Conservation (phyloP, 192 early-diverging fungal genomes). For the Diversispora epigaea region DNA sequence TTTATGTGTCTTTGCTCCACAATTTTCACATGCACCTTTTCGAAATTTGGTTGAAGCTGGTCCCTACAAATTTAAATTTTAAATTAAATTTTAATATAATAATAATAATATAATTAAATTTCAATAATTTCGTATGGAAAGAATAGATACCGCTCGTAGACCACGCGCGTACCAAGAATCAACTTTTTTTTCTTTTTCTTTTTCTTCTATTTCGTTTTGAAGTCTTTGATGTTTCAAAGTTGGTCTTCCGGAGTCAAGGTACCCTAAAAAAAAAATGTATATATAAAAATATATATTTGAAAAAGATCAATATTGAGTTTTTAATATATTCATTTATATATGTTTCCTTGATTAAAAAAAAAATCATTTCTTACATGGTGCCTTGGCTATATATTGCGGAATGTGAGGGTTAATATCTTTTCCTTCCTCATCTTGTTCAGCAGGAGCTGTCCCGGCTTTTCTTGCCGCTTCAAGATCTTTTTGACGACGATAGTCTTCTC, state of each 20-base stretch:
- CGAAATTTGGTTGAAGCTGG: conserved; percentile 87
- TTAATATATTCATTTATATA: conserved; percentile 2
- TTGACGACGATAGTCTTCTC: conserved; percentile 93
- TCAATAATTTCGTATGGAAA: too few relatives aligned
- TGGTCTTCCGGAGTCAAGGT: conserved; percentile 74
- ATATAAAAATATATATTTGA: too few relatives aligned
- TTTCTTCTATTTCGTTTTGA: conserved; percentile 30
- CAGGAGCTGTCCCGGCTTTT: conserved; percentile 88
- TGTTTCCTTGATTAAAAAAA: conserved; percentile 50
- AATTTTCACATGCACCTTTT: conserved; percentile 97
- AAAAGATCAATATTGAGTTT: not conserved
- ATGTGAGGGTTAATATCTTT: conserved; percentile 98
- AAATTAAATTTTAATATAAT: too few relatives aligned
- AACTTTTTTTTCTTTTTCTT: conserved; percentile 38
- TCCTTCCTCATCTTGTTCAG: conserved; percentile 83
- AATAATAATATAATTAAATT: too few relatives aligned
- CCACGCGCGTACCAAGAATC: conserved; percentile 84
- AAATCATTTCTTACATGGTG: conserved; percentile 58
- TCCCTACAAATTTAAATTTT: conserved; percentile 36
- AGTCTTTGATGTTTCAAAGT: conserved; percentile 88
- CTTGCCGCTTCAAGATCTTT: conserved; percentile 95
- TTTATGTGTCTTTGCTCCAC: conserved; percentile 94
- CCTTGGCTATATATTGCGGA: conserved; percentile 92
- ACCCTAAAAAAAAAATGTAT: conserved; percentile 44
- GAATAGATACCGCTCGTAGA: conserved; percentile 41